Evolutionary conservation across 495 filamentous ascomycete species (phyloP).

Genomic region (Thermothielavioides terrestris): DNA sequence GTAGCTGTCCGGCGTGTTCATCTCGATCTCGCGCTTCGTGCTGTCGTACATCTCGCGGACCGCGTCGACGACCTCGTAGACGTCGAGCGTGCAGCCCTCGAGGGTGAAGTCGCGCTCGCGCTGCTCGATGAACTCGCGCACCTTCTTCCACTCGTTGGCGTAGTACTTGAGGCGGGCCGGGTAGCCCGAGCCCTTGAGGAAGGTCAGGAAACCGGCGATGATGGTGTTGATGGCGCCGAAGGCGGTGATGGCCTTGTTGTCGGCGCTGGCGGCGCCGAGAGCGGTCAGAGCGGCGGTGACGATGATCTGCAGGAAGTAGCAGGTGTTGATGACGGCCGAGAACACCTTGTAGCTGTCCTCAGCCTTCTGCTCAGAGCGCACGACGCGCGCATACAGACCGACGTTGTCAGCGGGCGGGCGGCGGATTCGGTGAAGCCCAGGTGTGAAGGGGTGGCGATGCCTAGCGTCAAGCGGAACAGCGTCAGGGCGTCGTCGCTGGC

Average conservation of each 20-base stretch:
- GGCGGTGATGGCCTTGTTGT: slow-evolving; percentile 1
- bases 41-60: neutral
- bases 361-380: neutral
- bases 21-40: neutral
- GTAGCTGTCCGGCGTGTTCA: neutral
- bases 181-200: slow-evolving; percentile 4
- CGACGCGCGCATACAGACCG: slow-evolving; percentile 1
- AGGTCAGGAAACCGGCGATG: slow-evolving; percentile 1
- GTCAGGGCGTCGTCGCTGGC: neutral
- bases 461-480: neutral
- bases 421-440: neutral
- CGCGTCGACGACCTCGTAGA: neutral
- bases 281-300: slow-evolving; percentile 2
- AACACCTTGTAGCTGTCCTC: slow-evolving; percentile 3
- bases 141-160: slow-evolving; percentile 1
- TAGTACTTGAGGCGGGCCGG: neutral
- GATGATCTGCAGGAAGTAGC: slow-evolving; percentile 3
- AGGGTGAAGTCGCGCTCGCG: neutral
- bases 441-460: neutral
- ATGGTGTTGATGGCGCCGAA: neutral
- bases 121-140: slow-evolving; percentile 1
- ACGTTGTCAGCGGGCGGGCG: neutral
- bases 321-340: neutral
- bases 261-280: neutral
- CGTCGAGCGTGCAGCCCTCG: slow-evolving; percentile 1